Conservation (phyloP, 192 early-diverging fungal genomes). For the Backusella macrospora region DNA sequence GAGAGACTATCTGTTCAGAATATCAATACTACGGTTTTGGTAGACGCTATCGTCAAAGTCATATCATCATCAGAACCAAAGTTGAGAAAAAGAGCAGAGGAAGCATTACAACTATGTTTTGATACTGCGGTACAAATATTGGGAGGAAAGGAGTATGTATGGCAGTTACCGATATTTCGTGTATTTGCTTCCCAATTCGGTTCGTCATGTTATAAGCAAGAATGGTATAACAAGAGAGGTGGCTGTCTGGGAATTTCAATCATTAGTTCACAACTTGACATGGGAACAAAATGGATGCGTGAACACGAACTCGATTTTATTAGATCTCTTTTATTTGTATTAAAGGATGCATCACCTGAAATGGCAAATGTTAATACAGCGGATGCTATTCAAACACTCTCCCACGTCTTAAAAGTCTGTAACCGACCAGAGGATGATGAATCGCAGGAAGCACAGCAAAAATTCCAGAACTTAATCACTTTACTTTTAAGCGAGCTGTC, state of each 20-base stretch:
- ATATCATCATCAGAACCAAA: slow-evolving; percentile 69
- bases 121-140: slow-evolving; percentile 56
- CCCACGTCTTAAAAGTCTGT: slow-evolving; percentile 74
- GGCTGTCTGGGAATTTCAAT: slow-evolving; percentile 90
- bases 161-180: slow-evolving; percentile 74
- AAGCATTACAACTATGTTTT: slow-evolving; percentile 66
- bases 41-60: slow-evolving; percentile 79
- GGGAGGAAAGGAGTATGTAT: slow-evolving; percentile 60
- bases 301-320: slow-evolving; percentile 94
- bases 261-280: slow-evolving; percentile 76
- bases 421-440: slow-evolving; percentile 59
- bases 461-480: slow-evolving; percentile 78
- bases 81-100: slow-evolving; percentile 65
- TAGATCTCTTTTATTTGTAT: slow-evolving; percentile 88
- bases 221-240: slow-evolving; percentile 85
- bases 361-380: slow-evolving; percentile 74
- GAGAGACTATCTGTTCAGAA: slow-evolving; percentile 50
- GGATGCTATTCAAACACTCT: slow-evolving; percentile 71
- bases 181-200: slow-evolving; percentile 84
- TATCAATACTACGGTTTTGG: slow-evolving; percentile 68
- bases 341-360: slow-evolving; percentile 88
- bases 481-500: slow-evolving; percentile 89
- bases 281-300: slow-evolving; percentile 91
- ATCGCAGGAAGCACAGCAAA: slow-evolving; percentile 53
- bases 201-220: slow-evolving; percentile 89